Evolutionary conservation across 306 rosid species (phyloP), one percentile per base, ranked within the genome.

Genomic region (Quercus mongolica): DNA sequence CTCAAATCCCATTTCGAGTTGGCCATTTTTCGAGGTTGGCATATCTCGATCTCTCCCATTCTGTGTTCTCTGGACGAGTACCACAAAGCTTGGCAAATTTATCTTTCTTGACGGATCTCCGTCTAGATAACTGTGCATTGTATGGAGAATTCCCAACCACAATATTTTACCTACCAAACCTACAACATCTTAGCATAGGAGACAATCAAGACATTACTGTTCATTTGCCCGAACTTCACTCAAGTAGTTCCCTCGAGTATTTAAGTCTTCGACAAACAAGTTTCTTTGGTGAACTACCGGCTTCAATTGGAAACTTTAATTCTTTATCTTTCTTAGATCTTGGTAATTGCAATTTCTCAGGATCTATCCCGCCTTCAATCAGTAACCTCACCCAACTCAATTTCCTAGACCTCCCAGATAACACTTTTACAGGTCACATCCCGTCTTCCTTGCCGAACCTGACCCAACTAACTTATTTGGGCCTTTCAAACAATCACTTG

Each of bases 351-450:
- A 71, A 55, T 1, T 90, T 52, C 74, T 13, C 54, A 13, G 7
- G 64, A 3, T 23, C 33, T 18, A 4, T 84, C 84, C 90, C 89
- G 54, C 30, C 78, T 35, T 78, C 94, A 46, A 26, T 85, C 5
- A 26, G 49, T 23, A 85, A 78, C 7, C 72, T 81, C 12, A 74
- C 62, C 6, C 38, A 49, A 51, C 76, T 78, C 5, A 38, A 14
- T 54, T 28, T 0, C 14, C 70, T 85, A 25, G 76, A 74, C 14
- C 41, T 38, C 18, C 13, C 72, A 7, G 3, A 6, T 0, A 79
- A 49, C 73, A 6, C 35, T 5, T 76, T 85, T 30, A 58, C 4
- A 0, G 80, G 83, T 1, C 57, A 38, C 7, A 54, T 65, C 62
- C 44, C 79, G 69, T 69, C 62, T 11, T 82, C 73, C 26, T 17